Percentiles rank a stretch among this genome's conserved stretches.
Conservation (phyloP, 208 protist species). For the Leptomonas pyrrhocoris region DNA sequence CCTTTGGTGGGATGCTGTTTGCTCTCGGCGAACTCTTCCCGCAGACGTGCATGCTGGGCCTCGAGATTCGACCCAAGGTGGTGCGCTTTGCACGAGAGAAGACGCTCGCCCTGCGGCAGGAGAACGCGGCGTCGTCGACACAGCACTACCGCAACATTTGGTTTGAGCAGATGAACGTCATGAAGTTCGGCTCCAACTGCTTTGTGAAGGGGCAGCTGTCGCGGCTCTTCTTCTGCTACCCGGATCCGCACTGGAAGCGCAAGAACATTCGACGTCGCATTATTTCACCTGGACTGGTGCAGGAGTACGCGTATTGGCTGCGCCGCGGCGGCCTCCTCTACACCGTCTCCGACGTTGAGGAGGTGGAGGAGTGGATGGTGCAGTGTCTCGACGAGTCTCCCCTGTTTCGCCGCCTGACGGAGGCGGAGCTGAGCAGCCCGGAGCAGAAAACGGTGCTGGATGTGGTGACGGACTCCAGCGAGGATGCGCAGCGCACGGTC, state of each 20-base stretch:
- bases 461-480: conserved; percentile 71
- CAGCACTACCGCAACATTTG: conserved; percentile 95
- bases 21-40: conserved; percentile 91
- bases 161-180: conserved; percentile 96
- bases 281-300: conserved; percentile 94
- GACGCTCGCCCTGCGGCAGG: conserved; percentile 49
- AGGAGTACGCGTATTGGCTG: conserved; percentile 98
- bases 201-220: conserved; percentile 96
- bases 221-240: conserved; percentile 98
- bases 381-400: conserved; percentile 93
- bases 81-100: conserved; percentile 92
- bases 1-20: conserved; percentile 97
- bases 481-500: conserved; percentile 87
- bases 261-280: conserved; percentile 97
- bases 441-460: conserved; percentile 60
- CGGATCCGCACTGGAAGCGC: conserved; percentile 98
- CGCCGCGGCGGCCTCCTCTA: conserved; percentile 94
- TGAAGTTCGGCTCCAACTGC: conserved; percentile 98
- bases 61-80: conserved; percentile 97
- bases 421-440: conserved; percentile 57
- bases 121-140: conserved; percentile 60
- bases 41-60: conserved; percentile 92
- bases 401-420: conserved; percentile 88
- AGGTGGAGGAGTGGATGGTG: conserved; percentile 94
- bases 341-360: conserved; percentile 95